Evolutionary conservation across 2,329 filamentous ascomycete species (phyloP).

Genomic region (Canariomyces notabilis): DNA sequence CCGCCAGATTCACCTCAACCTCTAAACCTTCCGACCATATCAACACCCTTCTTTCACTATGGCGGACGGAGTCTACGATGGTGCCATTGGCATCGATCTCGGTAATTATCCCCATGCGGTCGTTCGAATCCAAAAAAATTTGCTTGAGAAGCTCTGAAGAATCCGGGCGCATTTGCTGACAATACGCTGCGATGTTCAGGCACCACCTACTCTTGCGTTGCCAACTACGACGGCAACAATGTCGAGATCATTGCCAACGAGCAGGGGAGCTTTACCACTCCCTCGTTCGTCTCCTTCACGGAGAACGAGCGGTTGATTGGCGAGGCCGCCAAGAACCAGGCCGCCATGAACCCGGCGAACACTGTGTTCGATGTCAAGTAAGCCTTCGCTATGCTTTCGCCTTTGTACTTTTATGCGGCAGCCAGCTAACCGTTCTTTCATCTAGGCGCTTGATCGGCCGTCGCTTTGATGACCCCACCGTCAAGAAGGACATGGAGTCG

Average conservation of each 20-base stretch:
- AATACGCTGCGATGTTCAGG: slow-evolving; percentile 47
- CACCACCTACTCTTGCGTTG: slow-evolving; percentile 99
- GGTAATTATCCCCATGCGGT: slow-evolving; percentile 53
- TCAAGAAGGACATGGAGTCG: slow-evolving; percentile 98
- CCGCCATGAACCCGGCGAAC: slow-evolving; percentile 97
- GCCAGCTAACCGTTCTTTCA: slow-evolving; percentile 11
- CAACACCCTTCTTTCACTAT: slow-evolving; percentile 53
- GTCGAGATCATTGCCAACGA: slow-evolving; percentile 99
- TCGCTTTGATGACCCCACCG: slow-evolving; percentile 87
- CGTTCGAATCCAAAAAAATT: no score
- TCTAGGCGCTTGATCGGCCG: slow-evolving; percentile 92
- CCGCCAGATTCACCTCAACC: slow-evolving; percentile 25
- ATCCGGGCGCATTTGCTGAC: slow-evolving; percentile 18
- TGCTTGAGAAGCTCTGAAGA: slow-evolving; percentile 13
- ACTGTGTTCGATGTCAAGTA: slow-evolving; percentile 99
- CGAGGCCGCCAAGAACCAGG: slow-evolving; percentile 99
- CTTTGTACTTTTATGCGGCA: background rate
- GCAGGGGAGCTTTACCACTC: slow-evolving; percentile 98
- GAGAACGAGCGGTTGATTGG: slow-evolving; percentile 98
- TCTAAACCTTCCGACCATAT: slow-evolving; percentile 17
- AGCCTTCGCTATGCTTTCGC: slow-evolving; percentile 33
- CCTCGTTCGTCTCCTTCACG: slow-evolving; percentile 98
- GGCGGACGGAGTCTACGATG: slow-evolving; percentile 98
- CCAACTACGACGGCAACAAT: slow-evolving; percentile 98
- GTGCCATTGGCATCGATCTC: slow-evolving; percentile 99